Evolutionary conservation across 768 basidiomycete genomes (phyloP).

Genomic region (Asterophora lycoperdoides): DNA sequence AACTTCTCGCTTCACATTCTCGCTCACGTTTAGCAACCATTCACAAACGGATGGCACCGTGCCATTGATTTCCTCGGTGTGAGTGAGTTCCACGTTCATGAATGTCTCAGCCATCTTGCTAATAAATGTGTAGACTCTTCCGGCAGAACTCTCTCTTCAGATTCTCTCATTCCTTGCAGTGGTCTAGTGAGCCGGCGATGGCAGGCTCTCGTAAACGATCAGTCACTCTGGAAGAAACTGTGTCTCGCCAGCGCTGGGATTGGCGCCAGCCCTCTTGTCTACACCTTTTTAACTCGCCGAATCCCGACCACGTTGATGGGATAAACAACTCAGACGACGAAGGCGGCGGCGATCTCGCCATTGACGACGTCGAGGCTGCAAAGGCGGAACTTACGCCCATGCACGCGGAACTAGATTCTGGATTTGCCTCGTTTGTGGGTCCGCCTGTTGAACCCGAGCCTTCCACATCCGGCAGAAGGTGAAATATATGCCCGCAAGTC

Average conservation of each 20-base stretch:
- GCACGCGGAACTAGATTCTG: constrained; percentile 49
- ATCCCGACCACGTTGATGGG: constrained; percentile 19
- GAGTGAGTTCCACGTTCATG: constrained; percentile 29
- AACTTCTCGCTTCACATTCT: constrained; percentile 59
- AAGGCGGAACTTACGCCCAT: constrained; percentile 38
- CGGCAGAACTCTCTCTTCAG: constrained; percentile 67
- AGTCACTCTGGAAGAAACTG: constrained; percentile 64
- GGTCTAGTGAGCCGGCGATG: constrained; percentile 61
- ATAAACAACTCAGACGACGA: constrained; percentile 51
- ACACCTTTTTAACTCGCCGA: constrained; percentile 26
- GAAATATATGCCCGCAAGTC: constrained; percentile 12
- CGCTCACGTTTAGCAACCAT: constrained; percentile 61
- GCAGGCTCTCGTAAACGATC: constrained; percentile 62
- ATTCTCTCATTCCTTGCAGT: constrained; percentile 59
- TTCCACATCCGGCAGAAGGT: constrained; percentile 13
- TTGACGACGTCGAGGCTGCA: constrained; percentile 33
- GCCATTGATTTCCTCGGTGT: constrained; percentile 75
- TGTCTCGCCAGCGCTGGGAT: constrained; percentile 59
- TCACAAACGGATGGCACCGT: constrained; percentile 61
- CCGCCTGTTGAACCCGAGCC: constrained; percentile 23
- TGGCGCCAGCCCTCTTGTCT: constrained; percentile 48
- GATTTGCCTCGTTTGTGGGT: constrained; percentile 37
- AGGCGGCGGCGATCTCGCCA: constrained; percentile 21
- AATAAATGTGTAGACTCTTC: constrained; percentile 48
- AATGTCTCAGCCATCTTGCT: not conserved